Conservation (phyloP, 2,329 filamentous ascomycete species). For the Calonectria multiphialidica region DNA sequence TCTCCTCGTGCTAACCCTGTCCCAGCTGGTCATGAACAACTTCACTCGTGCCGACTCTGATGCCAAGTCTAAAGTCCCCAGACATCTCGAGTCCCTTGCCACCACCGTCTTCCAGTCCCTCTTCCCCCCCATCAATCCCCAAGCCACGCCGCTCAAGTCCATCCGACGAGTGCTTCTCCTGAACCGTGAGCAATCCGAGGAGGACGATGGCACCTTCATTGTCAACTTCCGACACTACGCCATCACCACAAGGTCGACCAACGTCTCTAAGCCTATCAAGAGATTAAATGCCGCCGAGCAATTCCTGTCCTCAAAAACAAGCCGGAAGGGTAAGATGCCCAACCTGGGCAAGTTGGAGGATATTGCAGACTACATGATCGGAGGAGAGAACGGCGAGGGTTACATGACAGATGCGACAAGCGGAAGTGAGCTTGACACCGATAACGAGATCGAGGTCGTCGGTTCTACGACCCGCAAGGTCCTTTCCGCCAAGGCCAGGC, state of each 20-base stretch:
- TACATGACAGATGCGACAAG: conserved; percentile 90
- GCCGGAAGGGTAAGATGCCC: conserved; percentile 78
- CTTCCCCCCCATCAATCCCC: conserved; percentile 95
- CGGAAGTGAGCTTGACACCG: conserved; percentile 92
- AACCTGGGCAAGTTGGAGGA: conserved; percentile 93
- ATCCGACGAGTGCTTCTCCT: conserved; percentile 92
- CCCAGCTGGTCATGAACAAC: conserved; percentile 95
- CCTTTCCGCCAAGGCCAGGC: conserved; percentile 63
- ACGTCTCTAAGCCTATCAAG: conserved; percentile 85
- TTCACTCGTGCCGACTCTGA: conserved; percentile 77
- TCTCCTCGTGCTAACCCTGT: conserved; percentile 39
- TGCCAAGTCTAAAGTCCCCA: conserved; percentile 80
- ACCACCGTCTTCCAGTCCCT: conserved; percentile 97
- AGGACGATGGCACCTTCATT: conserved; percentile 78
- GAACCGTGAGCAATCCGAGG: conserved; percentile 78
- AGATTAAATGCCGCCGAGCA: conserved; percentile 89
- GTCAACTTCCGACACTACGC: conserved; percentile 94
- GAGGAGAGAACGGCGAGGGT: conserved; percentile 78
- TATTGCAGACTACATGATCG: conserved; percentile 94
- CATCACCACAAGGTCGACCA: conserved; percentile 89
- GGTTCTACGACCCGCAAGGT: conserved; percentile 74
- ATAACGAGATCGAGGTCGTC: conserved; percentile 92
- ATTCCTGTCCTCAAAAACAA: conserved; percentile 71
- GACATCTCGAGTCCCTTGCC: conserved; percentile 91
- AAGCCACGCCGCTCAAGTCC: conserved; percentile 88